Base-by-base conservation (phyloP, 2,329 filamentous ascomycete species). In the Cordyceps tenuipes region DNA sequence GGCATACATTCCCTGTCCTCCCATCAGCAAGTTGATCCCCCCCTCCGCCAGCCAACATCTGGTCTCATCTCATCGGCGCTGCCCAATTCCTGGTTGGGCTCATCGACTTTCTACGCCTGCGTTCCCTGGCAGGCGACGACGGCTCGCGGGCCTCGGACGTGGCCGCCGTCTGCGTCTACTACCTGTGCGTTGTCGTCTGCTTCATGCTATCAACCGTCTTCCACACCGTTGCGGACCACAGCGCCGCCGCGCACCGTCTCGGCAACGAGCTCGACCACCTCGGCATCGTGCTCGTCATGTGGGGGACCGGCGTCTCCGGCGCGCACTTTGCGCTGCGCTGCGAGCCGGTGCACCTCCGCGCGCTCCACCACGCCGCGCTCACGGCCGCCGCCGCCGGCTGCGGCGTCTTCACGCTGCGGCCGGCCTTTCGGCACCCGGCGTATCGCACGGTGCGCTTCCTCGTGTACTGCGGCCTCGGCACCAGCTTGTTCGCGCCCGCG, bases 11-110 rank as follows among this genome's bases (percentile, higher is more conserved):
- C n/a, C n/a, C n/a, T n/a, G n/a, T n/a, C n/a, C n/a, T n/a, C n/a
- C n/a, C n/a, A n/a, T n/a, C n/a, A n/a, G n/a, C n/a, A n/a, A n/a
- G n/a, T n/a, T n/a, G n/a, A n/a, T n/a, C n/a, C n/a, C n/a, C n/a
- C n/a, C n/a, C n/a, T n/a, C n/a, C n/a, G n/a, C n/a, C n/a, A 69
- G 67, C 64, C 36, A 70, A 71, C 41, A 71, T 71, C 12, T 71
- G 68, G 68, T 67, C 68, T 3, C 67, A 70, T 62, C 60, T 68
- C 2, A 64, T 70, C 1, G 67, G 67, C 17, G 63, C 65, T 2
- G 26, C 65, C 5, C 62, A 65, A 23, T 70, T 70, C 50, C 49
- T 63, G 13, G 12, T 53, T 31, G 59, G 61, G 10, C 61, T 67
- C 8, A 26, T 60, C n/a, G 48, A 61, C 3, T 66, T 66, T 29